phyloP scores from a whole-genome alignment of 345 rosid genomes.

The Eutrema japonicum region DNA sequence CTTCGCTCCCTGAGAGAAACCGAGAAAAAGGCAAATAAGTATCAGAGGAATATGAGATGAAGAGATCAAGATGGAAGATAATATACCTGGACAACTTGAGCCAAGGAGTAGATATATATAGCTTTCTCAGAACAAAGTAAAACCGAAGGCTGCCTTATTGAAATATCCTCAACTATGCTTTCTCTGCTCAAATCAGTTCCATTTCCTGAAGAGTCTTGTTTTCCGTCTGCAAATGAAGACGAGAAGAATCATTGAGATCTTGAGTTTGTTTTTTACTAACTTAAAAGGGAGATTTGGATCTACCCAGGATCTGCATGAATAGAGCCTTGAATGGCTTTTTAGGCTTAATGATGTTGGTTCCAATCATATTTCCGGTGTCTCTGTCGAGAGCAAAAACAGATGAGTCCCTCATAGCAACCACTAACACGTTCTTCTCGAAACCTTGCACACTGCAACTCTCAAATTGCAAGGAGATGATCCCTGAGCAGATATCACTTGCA shows the following conservation, averaged over 20 bases:
- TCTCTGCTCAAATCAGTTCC: conserved; percentile 44
- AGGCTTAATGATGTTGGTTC: conserved; percentile 65
- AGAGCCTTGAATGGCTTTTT: conserved; percentile 85
- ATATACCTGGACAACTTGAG: conserved; percentile 57
- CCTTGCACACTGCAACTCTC: conserved; percentile 70
- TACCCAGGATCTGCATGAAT: conserved; percentile 79
- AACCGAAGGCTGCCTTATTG: conserved; percentile 56
- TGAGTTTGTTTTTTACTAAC: background rate
- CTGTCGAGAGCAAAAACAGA: conserved; percentile 74
- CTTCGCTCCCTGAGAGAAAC: conserved; percentile 61
- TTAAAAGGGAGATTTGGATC: conserved; percentile 4
- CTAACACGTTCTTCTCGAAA: conserved; percentile 77
- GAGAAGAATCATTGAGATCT: conserved; percentile 15
- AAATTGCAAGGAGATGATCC: conserved; percentile 68
- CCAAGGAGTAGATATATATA: conserved; percentile 70
- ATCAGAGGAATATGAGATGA: background rate
- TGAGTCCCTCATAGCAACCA: conserved; percentile 81
- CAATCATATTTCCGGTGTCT: conserved; percentile 70
- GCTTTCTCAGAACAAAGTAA: conserved; percentile 89
- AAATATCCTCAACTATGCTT: conserved; percentile 51
- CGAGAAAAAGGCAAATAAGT: background rate
- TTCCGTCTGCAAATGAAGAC: conserved; percentile 53
- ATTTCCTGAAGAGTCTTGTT: conserved; percentile 49
- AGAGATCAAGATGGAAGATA: background rate
- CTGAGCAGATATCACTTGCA: conserved; percentile 65